Evolutionary conservation across 2,329 filamentous ascomycete species (phyloP).

Genomic region (Colletotrichum sp.): DNA sequence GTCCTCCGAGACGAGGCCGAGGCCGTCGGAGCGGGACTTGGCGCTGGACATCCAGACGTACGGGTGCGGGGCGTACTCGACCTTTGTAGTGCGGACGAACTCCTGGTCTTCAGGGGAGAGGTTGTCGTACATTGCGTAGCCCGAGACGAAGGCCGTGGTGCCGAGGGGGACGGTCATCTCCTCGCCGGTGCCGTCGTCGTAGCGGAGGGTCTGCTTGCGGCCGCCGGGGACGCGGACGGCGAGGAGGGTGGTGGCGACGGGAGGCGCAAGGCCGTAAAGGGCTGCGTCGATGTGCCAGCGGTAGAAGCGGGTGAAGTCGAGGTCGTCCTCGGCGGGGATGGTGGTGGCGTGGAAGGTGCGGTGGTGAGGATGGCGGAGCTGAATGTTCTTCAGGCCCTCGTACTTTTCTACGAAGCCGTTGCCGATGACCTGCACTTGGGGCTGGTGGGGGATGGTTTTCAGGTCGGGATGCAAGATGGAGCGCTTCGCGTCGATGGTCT

Average conservation of each 20-base stretch:
- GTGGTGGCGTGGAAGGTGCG: slow-evolving; percentile 73
- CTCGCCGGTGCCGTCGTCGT: slow-evolving; percentile 74
- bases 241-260: slow-evolving; percentile 73
- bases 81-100: slow-evolving; percentile 68
- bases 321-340: slow-evolving; percentile 60
- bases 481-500: slow-evolving; percentile 68
- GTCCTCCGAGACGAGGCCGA: slow-evolving; percentile 73
- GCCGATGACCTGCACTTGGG: slow-evolving; percentile 77
- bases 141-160: slow-evolving; percentile 77
- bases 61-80: slow-evolving; percentile 80
- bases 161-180: slow-evolving; percentile 72
- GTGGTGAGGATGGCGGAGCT: slow-evolving; percentile 77
- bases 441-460: slow-evolving; percentile 81
- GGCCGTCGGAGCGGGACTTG: slow-evolving; percentile 68
- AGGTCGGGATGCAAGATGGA: slow-evolving; percentile 78
- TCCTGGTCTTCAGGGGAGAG: slow-evolving; percentile 69
- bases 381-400: slow-evolving; percentile 72
- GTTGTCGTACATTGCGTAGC: slow-evolving; percentile 72
- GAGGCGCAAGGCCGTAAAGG: slow-evolving; percentile 76
- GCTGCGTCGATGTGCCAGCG: slow-evolving; percentile 84
- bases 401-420: slow-evolving; percentile 74
- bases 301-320: slow-evolving; percentile 65
- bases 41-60: slow-evolving; percentile 83
- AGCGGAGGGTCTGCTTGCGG: slow-evolving; percentile 69
- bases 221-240: slow-evolving; percentile 76